Conservation (phyloP, 768 basidiomycete genomes). For the Hygrophoropsis aurantiaca region DNA sequence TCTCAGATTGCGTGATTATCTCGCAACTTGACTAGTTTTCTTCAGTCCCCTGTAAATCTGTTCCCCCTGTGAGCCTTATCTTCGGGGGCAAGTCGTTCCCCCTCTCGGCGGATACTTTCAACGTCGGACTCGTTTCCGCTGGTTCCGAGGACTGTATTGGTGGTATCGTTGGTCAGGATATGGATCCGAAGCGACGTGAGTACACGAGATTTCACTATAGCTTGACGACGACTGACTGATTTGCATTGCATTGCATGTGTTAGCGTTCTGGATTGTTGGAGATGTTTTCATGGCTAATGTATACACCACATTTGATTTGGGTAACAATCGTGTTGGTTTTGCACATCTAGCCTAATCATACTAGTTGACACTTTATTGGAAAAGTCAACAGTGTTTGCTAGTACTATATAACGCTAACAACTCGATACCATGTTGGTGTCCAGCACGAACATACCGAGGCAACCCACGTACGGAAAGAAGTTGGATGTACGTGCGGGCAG, state of each 20-base stretch:
- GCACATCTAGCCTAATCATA: conserved; percentile 27
- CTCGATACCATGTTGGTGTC: no score
- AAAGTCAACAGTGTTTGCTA: no score
- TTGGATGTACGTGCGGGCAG: no score
- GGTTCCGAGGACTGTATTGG: conserved; percentile 31
- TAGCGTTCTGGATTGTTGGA: conserved; percentile 16
- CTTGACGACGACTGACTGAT: background rate
- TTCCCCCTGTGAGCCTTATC: conserved; percentile 29
- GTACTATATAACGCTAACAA: no score
- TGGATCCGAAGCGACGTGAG: conserved; percentile 5
- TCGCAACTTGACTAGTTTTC: background rate
- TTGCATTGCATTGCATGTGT: background rate
- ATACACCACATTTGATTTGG: conserved; percentile 41
- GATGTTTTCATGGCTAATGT: conserved; percentile 40
- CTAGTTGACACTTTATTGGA: background rate
- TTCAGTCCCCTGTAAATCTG: conserved; percentile 28
- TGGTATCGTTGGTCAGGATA: conserved; percentile 18
- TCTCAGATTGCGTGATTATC: background rate
- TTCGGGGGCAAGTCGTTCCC: conserved; percentile 37
- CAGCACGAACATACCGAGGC: no score
- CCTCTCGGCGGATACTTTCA: conserved; percentile 32
- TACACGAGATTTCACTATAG: background rate
- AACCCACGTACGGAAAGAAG: no score
- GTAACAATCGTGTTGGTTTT: conserved; percentile 35
- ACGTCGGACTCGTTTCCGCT: conserved; percentile 31